Percentiles rank a stretch among this genome's conserved stretches.
These are phyloP conservation scores for Raphanus sativus DNA, from an alignment of 345 rosid species.

Conservation along the genomic window DNA sequence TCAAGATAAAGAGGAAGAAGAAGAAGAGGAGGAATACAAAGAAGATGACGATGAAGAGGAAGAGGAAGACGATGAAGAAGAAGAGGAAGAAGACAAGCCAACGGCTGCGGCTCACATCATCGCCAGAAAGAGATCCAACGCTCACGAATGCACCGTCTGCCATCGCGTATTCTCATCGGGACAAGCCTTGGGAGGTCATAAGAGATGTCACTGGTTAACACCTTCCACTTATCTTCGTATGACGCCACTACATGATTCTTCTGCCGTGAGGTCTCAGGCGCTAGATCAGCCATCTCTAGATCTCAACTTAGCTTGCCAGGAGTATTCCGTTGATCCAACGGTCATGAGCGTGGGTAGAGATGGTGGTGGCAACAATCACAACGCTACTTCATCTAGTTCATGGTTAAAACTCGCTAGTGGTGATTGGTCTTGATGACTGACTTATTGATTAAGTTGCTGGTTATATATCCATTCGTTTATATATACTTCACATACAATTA, in stretches of 20 bases:
- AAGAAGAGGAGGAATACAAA: constrained; percentile 34
- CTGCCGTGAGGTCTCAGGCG: constrained; percentile 2
- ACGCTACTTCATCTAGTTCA: constrained; percentile 28
- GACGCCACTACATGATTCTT: constrained; percentile 29
- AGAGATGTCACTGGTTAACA: constrained; percentile 98
- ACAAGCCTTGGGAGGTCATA: constrained; percentile 96
- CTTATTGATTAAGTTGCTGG: constrained; percentile 3
- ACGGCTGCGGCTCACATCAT: constrained; percentile 15
- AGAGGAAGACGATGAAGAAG: constrained; percentile 35
- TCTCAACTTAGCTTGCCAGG: constrained; percentile 40
- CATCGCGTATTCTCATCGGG: constrained; percentile 90
- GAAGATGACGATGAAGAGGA: constrained; percentile 33
- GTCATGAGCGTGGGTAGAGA: constrained; percentile 29
- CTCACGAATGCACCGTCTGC: constrained; percentile 93
- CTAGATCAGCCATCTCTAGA: constrained; percentile 39
- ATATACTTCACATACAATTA: background rate
- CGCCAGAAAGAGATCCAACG: constrained; percentile 50
- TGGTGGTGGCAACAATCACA: constrained; percentile 17
- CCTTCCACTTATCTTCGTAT: constrained; percentile 47
- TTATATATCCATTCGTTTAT: constrained; percentile 1
- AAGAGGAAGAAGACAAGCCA: constrained; percentile 32
- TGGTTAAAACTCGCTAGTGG: constrained; percentile 43
- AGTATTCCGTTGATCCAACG: constrained; percentile 31
- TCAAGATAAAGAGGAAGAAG: constrained; percentile 37
- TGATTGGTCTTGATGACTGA: constrained; percentile 35